Evolutionary conservation across 805 yeast genomes (phyloP), one percentile per base, ranked within the genome.

Genomic region (Maudiozyma pseudohumilis): DNA sequence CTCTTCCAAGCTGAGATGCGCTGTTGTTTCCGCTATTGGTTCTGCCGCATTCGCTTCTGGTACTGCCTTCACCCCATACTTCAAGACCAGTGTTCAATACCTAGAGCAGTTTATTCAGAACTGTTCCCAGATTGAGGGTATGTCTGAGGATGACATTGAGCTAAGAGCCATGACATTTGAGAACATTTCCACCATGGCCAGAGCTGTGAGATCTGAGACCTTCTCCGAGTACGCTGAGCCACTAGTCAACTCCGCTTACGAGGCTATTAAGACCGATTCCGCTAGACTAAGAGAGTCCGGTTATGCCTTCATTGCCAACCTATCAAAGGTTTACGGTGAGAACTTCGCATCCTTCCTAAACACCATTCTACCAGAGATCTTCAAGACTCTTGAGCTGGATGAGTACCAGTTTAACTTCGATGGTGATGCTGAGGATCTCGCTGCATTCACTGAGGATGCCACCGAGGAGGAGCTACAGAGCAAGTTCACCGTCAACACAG

Each of bases 31-130:
- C 38, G 96, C 96, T 28, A 84, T 92, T 59, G 97, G 97, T 39
- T 88, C 97, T 28, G 85, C 95, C 42, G 97, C 98, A 21, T 87
- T 80, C 56, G 95, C 97, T 40, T 77, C 95, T 31, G 96, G 96
- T 63, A 78, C 79, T 51, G 72, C 82, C 28, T 92, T 84, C 64
- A 67, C 72, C 42, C 96, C 97, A 42, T 92, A 73, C 68, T 89
- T 89, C 62, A 74, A 77, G 55, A 73, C 77, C 45, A 82, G 96
- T 36, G 76, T 89, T 49, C 77, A 79, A 58, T 74, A 72, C 45
- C 71, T 92, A 51, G 92, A 85, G 62, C 87, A 86, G 43, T 89
- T 77, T 58, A 77, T 88, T 51, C 72, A 78, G 46, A 73, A 77
- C 53, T 70, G 75, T 43, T 77, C 80, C 36, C 68, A 70, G 43